These are phyloP conservation scores for Rhizomucor pusillus DNA, from an alignment of 371 early-diverging fungal species.

Conservation along the genomic window DNA sequence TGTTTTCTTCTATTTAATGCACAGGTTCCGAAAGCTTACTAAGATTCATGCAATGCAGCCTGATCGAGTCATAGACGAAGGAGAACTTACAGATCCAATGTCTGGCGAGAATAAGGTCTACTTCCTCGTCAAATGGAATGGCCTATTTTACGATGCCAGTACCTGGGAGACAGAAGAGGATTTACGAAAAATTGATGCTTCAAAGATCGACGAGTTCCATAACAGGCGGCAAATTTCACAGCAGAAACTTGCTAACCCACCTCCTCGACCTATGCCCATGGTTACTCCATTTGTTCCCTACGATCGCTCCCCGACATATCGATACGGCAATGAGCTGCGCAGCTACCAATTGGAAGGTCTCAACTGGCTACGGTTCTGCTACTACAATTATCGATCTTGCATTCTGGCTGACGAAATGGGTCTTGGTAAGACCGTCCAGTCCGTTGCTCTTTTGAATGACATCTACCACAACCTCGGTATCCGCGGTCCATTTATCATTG, in stretches of 20 bases:
- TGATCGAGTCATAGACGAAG: slow-evolving; percentile 87
- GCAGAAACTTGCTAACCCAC: slow-evolving; percentile 39
- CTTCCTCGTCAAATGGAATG: slow-evolving; percentile 92
- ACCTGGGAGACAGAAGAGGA: slow-evolving; percentile 87
- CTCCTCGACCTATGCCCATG: slow-evolving; percentile 50
- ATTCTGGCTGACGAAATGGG: slow-evolving; percentile 91
- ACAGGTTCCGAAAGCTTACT: background rate
- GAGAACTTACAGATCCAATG: slow-evolving; percentile 59
- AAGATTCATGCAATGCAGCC: slow-evolving; percentile 30
- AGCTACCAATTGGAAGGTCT: slow-evolving; percentile 74
- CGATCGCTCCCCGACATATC: slow-evolving; percentile 63
- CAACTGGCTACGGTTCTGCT: slow-evolving; percentile 76
- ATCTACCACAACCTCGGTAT: slow-evolving; percentile 61
- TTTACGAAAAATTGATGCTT: slow-evolving; percentile 60
- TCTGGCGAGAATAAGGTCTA: slow-evolving; percentile 59
- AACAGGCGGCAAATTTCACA: slow-evolving; percentile 46
- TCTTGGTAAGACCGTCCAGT: slow-evolving; percentile 79
- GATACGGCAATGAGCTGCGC: slow-evolving; percentile 69
- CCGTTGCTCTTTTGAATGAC: slow-evolving; percentile 69
- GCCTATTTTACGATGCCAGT: slow-evolving; percentile 80
- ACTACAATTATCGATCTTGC: slow-evolving; percentile 59
- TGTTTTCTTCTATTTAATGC: background rate
- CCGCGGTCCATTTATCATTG: slow-evolving; percentile 71
- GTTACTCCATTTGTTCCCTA: slow-evolving; percentile 58
- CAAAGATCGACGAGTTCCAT: slow-evolving; percentile 59